Evolutionary conservation across 1,284 basidiomycete genomes (phyloP), one percentile per base, ranked within the genome.

Genomic region (Heterobasidion irregulare): DNA sequence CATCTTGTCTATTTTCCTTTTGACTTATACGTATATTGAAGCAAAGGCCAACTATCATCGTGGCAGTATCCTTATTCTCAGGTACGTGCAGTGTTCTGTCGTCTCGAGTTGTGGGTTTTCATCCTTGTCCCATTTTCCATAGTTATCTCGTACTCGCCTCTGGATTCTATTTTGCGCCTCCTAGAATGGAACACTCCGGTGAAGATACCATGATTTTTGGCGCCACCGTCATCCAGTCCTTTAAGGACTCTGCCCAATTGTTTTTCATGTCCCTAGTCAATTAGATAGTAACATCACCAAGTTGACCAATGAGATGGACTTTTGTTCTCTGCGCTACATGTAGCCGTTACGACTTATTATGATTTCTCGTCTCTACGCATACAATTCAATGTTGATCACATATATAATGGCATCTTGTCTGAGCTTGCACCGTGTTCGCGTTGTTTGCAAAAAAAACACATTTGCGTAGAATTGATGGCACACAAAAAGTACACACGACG

Each of bases 21-120:
- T 99, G 75, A 99, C 97, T 0, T 99, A 99, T 70, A 98, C 95
- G 4, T 99, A 98, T 70, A 98, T 98, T 65, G 97, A 99, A 72
- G 94, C 95, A 16, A 90, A 92, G 72, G 91, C 90, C 64, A 99
- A 99, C 74, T 99, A 98, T 67, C 93, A 97, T 68, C 83, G 94
- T 62, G 94, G 94, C 49, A 93, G 89, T 62, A 95, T 95, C 57
- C 82, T 98, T 48, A 88, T 96, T 57, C 76, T 96, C 50, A 93
- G 92, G 90, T 93, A 65, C 60, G 73, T 65, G 15, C 38, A 15
- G 33, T 58, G 52, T 33, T 46, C 26, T 49, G 4, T 36, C 50
- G n/a, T 56, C 26, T 19, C 36, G 5, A 41, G n/a, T 41, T 41
- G 38, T 8, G 10, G 38, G 38, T 5, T 41, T 41, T 33, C 44